Evolutionary conservation across 2,329 filamentous ascomycete species (phyloP).

Genomic region (Penicillium sp.): DNA sequence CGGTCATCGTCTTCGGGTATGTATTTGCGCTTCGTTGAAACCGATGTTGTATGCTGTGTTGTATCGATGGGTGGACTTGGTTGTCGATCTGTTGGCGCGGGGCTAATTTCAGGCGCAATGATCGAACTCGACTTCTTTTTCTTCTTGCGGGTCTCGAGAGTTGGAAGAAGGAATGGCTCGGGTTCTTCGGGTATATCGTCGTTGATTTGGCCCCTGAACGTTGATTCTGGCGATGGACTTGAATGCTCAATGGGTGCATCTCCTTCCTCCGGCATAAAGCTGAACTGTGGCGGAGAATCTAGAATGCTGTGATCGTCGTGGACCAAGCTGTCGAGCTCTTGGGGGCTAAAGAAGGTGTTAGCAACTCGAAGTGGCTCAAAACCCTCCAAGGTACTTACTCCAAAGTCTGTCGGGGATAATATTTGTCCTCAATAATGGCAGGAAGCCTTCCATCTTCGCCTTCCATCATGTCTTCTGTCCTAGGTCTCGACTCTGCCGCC

Average conservation of each 20-base stretch:
- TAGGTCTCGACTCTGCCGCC: slow-evolving; percentile 17
- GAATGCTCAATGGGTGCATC: slow-evolving; percentile 36
- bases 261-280: slow-evolving; percentile 3
- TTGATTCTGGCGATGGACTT: slow-evolving; percentile 5
- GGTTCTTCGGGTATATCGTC: slow-evolving; percentile 10
- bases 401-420: slow-evolving; percentile 56
- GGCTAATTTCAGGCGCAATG: neutral
- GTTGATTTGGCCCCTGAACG: slow-evolving; percentile 4
- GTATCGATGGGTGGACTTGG: slow-evolving; percentile 2
- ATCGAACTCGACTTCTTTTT: slow-evolving; percentile 19
- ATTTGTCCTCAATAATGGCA: slow-evolving; percentile 60
- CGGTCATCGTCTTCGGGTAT: slow-evolving; percentile 52
- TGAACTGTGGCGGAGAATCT: slow-evolving; percentile 27
- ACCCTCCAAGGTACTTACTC: slow-evolving; percentile 44
- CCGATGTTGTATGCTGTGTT: slow-evolving; percentile 42
- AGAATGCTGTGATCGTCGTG: slow-evolving; percentile 25
- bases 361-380: neutral
- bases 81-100: neutral
- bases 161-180: slow-evolving; percentile 28
- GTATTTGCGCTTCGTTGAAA: slow-evolving; percentile 60
- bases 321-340: slow-evolving; percentile 37
- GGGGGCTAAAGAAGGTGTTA: slow-evolving; percentile 26
- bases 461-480: slow-evolving; percentile 18
- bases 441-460: slow-evolving; percentile 49
- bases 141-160: slow-evolving; percentile 34